phyloP scores from a whole-genome alignment of 2,329 filamentous ascomycete species.

The Huntiella abstrusa region DNA sequence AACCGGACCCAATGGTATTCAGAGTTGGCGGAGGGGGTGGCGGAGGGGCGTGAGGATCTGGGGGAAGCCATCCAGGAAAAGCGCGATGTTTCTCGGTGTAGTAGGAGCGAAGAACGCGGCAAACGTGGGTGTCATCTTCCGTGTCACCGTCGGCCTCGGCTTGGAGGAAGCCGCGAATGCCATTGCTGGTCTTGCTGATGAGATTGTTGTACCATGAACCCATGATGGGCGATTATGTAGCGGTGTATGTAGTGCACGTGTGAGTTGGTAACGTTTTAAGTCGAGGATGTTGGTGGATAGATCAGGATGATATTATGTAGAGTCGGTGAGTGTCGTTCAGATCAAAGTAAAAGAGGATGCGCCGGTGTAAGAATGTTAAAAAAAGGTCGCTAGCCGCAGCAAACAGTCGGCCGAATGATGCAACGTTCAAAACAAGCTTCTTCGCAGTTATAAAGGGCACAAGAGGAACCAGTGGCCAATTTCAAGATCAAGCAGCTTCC shows the following conservation, averaged over 20 bases:
- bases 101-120: conserved; percentile 79
- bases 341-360: no score
- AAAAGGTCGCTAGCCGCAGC: no score
- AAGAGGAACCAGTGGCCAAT: no score
- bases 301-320: background rate
- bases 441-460: no score
- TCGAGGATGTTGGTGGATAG: no score
- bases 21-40: conserved; percentile 31
- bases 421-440: no score
- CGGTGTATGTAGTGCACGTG: background rate
- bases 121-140: conserved; percentile 86
- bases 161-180: conserved; percentile 51
- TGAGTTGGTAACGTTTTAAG: background rate
- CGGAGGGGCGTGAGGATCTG: conserved; percentile 57
- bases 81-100: conserved; percentile 73
- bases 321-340: background rate
- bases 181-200: conserved; percentile 44
- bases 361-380: no score
- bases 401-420: no score
- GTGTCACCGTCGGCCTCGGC: conserved; percentile 51
- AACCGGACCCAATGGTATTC: conserved; percentile 33
- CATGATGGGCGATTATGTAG: conserved; percentile 28
- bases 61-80: conserved; percentile 73
- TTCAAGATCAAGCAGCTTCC: no score
- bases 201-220: conserved; percentile 67